A percentile compares a stretch with the other conserved stretches of the same genome.
Evolutionary conservation across 1,139 yeast genomes (phyloP).

Genomic region (Lodderomyces metapsilosis): DNA sequence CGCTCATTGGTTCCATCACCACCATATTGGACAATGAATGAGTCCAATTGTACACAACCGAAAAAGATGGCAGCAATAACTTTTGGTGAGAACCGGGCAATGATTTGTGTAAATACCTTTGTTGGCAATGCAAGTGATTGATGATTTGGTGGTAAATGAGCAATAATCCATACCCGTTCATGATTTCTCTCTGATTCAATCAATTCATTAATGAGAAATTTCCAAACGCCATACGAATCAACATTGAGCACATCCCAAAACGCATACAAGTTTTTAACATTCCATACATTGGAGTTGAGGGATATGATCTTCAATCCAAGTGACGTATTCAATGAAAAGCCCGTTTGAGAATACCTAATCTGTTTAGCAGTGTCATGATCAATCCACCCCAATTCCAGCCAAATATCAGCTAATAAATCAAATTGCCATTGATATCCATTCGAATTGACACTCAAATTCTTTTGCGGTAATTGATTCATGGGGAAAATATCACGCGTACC

Average conservation of each 20-base stretch:
- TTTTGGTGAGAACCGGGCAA: constrained; percentile 32
- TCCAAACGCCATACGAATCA: constrained; percentile 30
- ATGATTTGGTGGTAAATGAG: constrained; percentile 26
- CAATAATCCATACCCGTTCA: constrained; percentile 34
- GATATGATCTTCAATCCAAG: constrained; percentile 31
- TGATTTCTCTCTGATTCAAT: constrained; percentile 25
- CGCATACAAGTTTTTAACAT: constrained; percentile 25
- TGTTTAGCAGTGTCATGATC: constrained; percentile 26
- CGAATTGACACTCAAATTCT: constrained; percentile 13
- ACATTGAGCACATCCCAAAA: constrained; percentile 22
- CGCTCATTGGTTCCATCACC: constrained; percentile 19
- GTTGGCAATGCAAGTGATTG: constrained; percentile 27
- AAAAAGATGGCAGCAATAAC: constrained; percentile 33
- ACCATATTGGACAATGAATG: constrained; percentile 25
- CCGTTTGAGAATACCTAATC: constrained; percentile 28
- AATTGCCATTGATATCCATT: constrained; percentile 26
- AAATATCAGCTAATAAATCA: constrained; percentile 27
- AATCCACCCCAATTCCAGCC: constrained; percentile 41
- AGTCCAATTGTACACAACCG: constrained; percentile 28
- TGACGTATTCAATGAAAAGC: constrained; percentile 24
- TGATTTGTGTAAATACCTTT: constrained; percentile 24
- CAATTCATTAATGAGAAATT: constrained; percentile 28
- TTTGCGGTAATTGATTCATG: constrained; percentile 24
- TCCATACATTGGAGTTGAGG: constrained; percentile 32
- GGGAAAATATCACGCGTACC: constrained; percentile 30